Conservation (phyloP, 768 basidiomycete species). For the Leucogyrophana mollusca region DNA sequence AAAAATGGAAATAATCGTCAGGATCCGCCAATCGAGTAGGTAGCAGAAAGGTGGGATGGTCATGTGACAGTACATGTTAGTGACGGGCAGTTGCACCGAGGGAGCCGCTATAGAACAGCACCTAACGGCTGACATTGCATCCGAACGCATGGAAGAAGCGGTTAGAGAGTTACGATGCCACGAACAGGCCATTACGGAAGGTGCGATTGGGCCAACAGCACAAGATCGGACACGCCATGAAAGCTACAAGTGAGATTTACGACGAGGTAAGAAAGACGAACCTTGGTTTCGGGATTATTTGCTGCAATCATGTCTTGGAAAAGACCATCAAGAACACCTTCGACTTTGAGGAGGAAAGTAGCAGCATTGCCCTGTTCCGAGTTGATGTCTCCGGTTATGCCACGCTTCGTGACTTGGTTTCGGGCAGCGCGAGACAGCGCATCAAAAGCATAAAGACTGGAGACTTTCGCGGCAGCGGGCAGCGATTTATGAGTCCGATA, state of each 20-base stretch:
- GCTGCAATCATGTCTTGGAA: constrained; percentile 79
- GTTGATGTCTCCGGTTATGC: constrained; percentile 53
- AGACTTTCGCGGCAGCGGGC: constrained; percentile 65
- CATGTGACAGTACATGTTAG: constrained; percentile 30
- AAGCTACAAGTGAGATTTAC: background rate
- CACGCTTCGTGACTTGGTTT: constrained; percentile 62
- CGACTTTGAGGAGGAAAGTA: constrained; percentile 85
- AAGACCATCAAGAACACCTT: constrained; percentile 86
- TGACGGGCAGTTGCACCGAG: constrained; percentile 8
- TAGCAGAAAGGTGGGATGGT: constrained; percentile 22
- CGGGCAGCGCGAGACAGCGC: constrained; percentile 86
- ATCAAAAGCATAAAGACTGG: constrained; percentile 92
- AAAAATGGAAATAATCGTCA: constrained; percentile 36
- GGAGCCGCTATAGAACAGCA: background rate
- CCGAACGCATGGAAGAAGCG: background rate
- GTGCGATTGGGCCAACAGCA: background rate
- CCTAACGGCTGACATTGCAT: background rate
- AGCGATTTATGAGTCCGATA: constrained; percentile 88
- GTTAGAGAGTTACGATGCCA: background rate
- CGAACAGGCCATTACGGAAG: background rate
- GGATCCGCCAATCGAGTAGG: constrained; percentile 30
- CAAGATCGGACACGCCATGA: background rate
- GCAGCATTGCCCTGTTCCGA: constrained; percentile 67
- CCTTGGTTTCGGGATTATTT: constrained; percentile 75
- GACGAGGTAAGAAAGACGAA: constrained; percentile 48